A percentile compares a stretch with the other conserved stretches of the same genome.
phyloP scores from a whole-genome alignment of 352 stramenopile genomes.

The Phytopythium delawarense region DNA sequence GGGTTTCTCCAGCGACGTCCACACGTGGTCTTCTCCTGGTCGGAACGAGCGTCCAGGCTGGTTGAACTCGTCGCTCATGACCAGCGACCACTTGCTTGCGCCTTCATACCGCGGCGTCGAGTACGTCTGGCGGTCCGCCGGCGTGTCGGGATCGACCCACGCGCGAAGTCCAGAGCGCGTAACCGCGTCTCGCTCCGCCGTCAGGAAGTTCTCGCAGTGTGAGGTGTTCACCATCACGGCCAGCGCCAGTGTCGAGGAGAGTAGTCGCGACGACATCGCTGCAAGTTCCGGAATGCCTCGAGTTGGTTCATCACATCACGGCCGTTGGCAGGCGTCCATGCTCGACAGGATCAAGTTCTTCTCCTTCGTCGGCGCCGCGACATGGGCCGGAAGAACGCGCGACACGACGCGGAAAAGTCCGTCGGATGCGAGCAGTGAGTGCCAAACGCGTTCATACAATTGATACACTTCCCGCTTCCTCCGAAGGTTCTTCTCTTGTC shows the following conservation, averaged over 20 bases:
- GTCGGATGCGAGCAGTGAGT: not conserved
- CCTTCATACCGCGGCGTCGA: constrained; percentile 25
- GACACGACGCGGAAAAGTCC: constrained; percentile 2
- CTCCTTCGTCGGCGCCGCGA: not conserved
- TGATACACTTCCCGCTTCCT: not conserved
- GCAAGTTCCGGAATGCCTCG: not conserved
- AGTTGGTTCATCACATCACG: not conserved
- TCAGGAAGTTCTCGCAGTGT: not conserved
- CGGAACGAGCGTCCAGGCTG: constrained; percentile 71
- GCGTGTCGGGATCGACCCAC: constrained; percentile 47
- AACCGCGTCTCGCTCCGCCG: constrained; percentile 5
- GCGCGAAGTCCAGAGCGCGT: constrained; percentile 38
- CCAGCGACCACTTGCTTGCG: constrained; percentile 65
- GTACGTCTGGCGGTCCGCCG: constrained; percentile 21
- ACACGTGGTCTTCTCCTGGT: constrained; percentile 88
- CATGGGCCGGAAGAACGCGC: not conserved
- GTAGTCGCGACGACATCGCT: not conserved
- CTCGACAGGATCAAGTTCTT: not conserved
- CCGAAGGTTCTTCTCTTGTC: too few species aligned
- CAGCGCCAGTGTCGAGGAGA: not conserved
- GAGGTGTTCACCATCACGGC: not conserved
- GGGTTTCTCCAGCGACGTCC: constrained; percentile 92
- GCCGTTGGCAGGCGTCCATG: not conserved
- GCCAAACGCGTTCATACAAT: not conserved
- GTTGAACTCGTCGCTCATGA: constrained; percentile 96